Percentiles rank a stretch among this genome's conserved stretches.
phyloP scores from a whole-genome alignment of 208 protist species.

The Acanthamoeba lenticulata region DNA sequence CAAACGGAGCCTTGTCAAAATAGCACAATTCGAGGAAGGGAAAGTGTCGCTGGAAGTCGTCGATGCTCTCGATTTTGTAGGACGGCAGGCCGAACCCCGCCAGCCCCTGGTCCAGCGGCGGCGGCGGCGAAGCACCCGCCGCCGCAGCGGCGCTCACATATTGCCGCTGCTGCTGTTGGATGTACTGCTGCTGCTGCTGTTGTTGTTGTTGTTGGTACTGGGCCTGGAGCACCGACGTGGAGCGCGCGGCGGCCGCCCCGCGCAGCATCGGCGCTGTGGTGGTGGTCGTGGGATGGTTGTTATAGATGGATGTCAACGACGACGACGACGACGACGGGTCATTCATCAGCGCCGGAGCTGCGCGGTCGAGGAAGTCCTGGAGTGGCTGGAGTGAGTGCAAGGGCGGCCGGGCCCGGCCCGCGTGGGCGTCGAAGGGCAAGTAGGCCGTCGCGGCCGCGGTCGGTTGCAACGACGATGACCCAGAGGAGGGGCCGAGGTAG shows the following conservation, averaged over 20 bases:
- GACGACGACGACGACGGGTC: not conserved
- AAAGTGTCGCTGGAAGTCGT: not conserved
- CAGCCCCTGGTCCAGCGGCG: not conserved
- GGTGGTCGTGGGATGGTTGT: too few relatives aligned
- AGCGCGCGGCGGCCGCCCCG: too few relatives aligned
- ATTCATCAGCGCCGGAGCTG: not conserved
- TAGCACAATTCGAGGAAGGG: not conserved
- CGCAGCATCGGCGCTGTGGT: not conserved
- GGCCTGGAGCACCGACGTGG: too few relatives aligned
- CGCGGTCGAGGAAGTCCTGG: not conserved
- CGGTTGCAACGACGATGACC: too few relatives aligned
- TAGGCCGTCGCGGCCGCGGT: too few relatives aligned
- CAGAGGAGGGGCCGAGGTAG: too few relatives aligned
- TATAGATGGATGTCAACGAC: not conserved
- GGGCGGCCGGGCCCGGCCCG: too few relatives aligned
- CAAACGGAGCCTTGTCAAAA: not conserved
- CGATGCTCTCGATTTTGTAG: not conserved
- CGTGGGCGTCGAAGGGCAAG: too few relatives aligned
- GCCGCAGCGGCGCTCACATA: too few relatives aligned
- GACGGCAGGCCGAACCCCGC: not conserved
- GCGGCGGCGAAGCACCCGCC: not conserved
- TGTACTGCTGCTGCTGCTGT: not conserved
- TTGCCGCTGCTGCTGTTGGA: too few relatives aligned
- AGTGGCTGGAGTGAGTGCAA: too few relatives aligned
- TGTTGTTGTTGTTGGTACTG: not conserved